These are phyloP conservation scores for Cytospora leucostoma DNA, from an alignment of 2,329 filamentous ascomycete genomes.

Conservation along the genomic window DNA sequence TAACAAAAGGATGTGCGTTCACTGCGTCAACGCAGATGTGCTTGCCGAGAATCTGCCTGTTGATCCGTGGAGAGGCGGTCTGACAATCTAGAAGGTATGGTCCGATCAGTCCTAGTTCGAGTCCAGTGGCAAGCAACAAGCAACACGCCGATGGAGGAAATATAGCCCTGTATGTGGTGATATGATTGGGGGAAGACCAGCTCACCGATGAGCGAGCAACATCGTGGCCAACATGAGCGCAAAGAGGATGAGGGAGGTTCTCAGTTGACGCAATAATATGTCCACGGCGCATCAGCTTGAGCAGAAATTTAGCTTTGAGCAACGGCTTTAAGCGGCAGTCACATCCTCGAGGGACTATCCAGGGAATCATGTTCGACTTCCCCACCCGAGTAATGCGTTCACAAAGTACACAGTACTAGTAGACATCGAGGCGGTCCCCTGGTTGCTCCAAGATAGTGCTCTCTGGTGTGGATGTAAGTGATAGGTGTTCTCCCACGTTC, in stretches of 20 bases:
- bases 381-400: constrained; percentile 34
- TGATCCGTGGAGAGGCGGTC: constrained; percentile 30
- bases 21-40: constrained; percentile 37
- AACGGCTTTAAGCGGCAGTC: neutral
- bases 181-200: constrained; percentile 32
- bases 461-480: constrained; percentile 30
- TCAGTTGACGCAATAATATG: constrained; percentile 37
- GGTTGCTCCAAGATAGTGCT: constrained; percentile 31
- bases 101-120: constrained; percentile 30
- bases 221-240: constrained; percentile 26
- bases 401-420: neutral
- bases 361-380: constrained; percentile 36
- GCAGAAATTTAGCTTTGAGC: neutral
- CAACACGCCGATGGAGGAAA: constrained; percentile 26
- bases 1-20: constrained; percentile 35
- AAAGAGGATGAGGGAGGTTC: constrained; percentile 35
- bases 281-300: constrained; percentile 38
- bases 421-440: constrained; percentile 32
- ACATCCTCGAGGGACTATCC: constrained; percentile 26
- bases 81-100: constrained; percentile 28
- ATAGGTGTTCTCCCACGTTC: constrained; percentile 25
- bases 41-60: constrained; percentile 36
- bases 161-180: constrained; percentile 27
- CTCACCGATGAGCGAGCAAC: constrained; percentile 27
- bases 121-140: constrained; percentile 31